phyloP scores from a whole-genome alignment of 768 basidiomycete genomes.

The Melanogaster broomeanus region DNA sequence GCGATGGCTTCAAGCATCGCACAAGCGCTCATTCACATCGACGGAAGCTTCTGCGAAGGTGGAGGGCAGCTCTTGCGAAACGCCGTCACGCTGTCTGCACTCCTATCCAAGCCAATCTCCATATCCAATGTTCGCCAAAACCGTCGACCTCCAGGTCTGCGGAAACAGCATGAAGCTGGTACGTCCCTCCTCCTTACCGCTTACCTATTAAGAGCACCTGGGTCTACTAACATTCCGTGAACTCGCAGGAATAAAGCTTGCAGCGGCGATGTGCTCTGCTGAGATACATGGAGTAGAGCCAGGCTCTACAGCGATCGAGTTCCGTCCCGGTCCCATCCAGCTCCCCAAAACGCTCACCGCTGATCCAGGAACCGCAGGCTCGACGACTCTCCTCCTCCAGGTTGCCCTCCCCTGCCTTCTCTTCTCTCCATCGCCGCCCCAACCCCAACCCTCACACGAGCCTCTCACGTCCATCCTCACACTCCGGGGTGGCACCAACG shows the following conservation, averaged over 20 bases:
- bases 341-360: conserved; percentile 43
- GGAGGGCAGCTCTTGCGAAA: conserved; percentile 79
- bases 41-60: conserved; percentile 49
- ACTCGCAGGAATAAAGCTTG: conserved; percentile 60
- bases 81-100: conserved; percentile 62
- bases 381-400: conserved; percentile 71
- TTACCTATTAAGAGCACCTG: neutral
- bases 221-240: neutral
- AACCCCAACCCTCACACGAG: neutral
- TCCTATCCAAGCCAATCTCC: conserved; percentile 59
- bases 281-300: conserved; percentile 53
- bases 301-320: conserved; percentile 55
- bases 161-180: conserved; percentile 75
- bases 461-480: conserved; percentile 45
- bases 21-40: conserved; percentile 30
- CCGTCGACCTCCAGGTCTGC: conserved; percentile 64
- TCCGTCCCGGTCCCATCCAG: conserved; percentile 50
- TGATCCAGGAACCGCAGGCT: conserved; percentile 64
- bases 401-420: conserved; percentile 68
- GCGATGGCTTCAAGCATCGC: conserved; percentile 11
- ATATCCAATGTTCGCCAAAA: conserved; percentile 62
- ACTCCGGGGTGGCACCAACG: conserved; percentile 75
- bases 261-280: conserved; percentile 59
- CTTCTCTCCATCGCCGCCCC: conserved; percentile 41
- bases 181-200: neutral